A percentile compares a stretch with the other conserved stretches of the same genome.
Evolutionary conservation across 768 basidiomycete species (phyloP).

Genomic region (Serendipita sp.): DNA sequence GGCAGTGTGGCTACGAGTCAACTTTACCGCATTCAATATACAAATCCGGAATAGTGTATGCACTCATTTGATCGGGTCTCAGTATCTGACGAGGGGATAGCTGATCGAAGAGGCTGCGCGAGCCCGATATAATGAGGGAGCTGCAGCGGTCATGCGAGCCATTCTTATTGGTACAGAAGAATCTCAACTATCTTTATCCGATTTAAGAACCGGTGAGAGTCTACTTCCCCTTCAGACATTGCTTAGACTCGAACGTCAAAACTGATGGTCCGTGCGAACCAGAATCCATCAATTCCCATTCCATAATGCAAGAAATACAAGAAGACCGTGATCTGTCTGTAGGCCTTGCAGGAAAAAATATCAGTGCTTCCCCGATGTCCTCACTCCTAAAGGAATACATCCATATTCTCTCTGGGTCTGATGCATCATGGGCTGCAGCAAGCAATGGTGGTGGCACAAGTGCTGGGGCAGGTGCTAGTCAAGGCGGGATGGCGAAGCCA

Average conservation of each 20-base stretch:
- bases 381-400: constrained; percentile 63
- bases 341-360: constrained; percentile 40
- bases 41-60: constrained; percentile 74
- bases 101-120: constrained; percentile 59
- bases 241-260: background rate
- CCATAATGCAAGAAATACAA: constrained; percentile 43
- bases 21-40: constrained; percentile 74
- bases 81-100: constrained; percentile 22
- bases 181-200: constrained; percentile 42
- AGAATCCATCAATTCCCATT: constrained; percentile 55
- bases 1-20: constrained; percentile 64
- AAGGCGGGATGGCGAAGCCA: background rate
- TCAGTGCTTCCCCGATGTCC: constrained; percentile 35
- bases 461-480: background rate
- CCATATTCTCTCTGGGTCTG: constrained; percentile 61
- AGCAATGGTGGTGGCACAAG: too few species aligned
- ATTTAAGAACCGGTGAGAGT: constrained; percentile 43
- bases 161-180: constrained; percentile 53
- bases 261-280: background rate
- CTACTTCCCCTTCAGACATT: background rate
- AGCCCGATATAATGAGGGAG: constrained; percentile 65
- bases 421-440: constrained; percentile 65
- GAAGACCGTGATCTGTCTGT: constrained; percentile 46
- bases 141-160: constrained; percentile 55
- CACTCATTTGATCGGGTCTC: constrained; percentile 4